A percentile compares a stretch with the other conserved stretches of the same genome.
Conservation (phyloP, 148 eudicot species). For the Salicornia ramosissima region DNA sequence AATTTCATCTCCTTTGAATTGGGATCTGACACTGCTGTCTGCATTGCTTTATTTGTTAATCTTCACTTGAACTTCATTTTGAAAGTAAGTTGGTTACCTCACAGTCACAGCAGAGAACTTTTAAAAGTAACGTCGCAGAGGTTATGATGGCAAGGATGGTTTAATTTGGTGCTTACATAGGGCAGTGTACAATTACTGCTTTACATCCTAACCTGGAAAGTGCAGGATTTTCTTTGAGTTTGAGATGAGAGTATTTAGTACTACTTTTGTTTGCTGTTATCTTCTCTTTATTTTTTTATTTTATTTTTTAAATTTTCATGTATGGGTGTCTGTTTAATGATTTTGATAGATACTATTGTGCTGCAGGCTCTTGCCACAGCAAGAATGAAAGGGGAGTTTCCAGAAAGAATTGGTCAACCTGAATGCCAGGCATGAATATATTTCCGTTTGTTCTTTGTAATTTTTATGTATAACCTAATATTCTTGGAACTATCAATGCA, state of each 20-base stretch:
- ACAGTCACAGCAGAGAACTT: neutral
- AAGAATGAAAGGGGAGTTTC: constrained; percentile 89
- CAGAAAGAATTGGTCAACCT: constrained; percentile 90
- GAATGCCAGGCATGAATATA: constrained; percentile 81
- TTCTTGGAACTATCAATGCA: neutral
- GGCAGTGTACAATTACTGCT: neutral
- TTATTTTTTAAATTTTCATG: neutral
- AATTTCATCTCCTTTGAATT: too few relatives aligned
- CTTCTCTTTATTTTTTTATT: neutral
- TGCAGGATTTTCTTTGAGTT: constrained; percentile 1
- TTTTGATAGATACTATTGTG: constrained; percentile 30
- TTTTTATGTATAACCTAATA: constrained; percentile 2
- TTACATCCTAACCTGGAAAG: constrained; percentile 6
- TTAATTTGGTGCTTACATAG: neutral
- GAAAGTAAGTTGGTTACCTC: constrained; percentile 1
- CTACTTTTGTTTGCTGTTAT: neutral
- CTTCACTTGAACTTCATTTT: neutral
- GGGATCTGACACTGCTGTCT: neutral
- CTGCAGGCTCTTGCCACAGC: constrained; percentile 84
- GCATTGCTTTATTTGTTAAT: neutral
- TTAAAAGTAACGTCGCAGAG: neutral
- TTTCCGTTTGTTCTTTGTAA: neutral
- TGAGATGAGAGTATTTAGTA: too few relatives aligned
- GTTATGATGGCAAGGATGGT: neutral
- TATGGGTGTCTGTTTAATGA: constrained; percentile 24